Percentiles rank a stretch among this genome's conserved stretches.
These are phyloP conservation scores for Penicillium paneum DNA, from an alignment of 2,329 filamentous ascomycete genomes.

Conservation along the genomic window DNA sequence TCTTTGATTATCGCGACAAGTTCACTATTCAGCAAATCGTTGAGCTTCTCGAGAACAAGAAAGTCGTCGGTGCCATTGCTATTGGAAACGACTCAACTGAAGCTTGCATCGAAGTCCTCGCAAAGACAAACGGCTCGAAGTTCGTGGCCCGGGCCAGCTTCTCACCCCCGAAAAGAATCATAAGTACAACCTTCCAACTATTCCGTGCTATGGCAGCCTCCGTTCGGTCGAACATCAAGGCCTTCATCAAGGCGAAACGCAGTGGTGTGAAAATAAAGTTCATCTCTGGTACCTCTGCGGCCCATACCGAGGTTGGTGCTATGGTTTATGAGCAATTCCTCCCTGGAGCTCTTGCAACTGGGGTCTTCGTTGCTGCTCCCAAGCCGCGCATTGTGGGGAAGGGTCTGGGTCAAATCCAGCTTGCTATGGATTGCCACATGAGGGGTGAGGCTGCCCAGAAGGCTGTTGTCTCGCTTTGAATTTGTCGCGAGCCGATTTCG, in stretches of 20 bases:
- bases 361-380: not conserved
- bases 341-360: not conserved
- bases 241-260: not conserved
- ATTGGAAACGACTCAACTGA: slow-evolving; percentile 7
- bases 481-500: not conserved
- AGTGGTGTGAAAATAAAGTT: not conserved
- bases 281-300: not conserved
- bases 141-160: not conserved
- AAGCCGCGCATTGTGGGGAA: not conserved
- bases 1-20: slow-evolving; percentile 5
- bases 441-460: not conserved
- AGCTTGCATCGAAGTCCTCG: slow-evolving; percentile 3
- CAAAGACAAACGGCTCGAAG: not conserved
- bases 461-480: not conserved
- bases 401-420: not conserved
- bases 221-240: not conserved
- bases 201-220: not conserved
- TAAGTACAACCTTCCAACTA: not conserved
- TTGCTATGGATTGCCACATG: not conserved
- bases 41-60: not conserved
- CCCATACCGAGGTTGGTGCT: not conserved
- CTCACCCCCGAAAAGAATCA: not conserved
- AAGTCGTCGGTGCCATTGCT: not conserved
- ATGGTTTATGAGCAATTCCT: not conserved
- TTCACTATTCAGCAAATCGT: not conserved